Evolutionary conservation across 441 rosid species (phyloP), one percentile per base, ranked within the genome.

Genomic region (Syzygium syzygioides): DNA sequence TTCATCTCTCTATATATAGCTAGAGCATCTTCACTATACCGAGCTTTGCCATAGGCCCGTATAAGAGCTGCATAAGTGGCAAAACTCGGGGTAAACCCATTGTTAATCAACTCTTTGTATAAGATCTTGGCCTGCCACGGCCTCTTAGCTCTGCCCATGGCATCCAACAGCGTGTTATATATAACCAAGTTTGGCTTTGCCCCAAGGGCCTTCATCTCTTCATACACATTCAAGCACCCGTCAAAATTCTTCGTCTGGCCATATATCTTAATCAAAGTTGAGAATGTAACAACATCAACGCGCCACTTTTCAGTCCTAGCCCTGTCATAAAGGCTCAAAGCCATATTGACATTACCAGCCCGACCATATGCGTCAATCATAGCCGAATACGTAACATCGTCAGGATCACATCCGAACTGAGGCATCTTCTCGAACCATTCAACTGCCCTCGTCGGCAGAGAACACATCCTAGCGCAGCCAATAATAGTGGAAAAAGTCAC

Each of bases 341-440:
- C 98, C 95, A 92, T 94, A 57, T 95, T 95, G 52, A 95, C 89
- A 88, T 95, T 94, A 85, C 98, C 98, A 34, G 94, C 91, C 86
- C 96, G 94, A 11, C 97, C 99, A 83, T 95, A 98, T 5, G 96
- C 94, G 88, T 98, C 99, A 85, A 98, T 95, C 98, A 96, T 96
- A 86, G 96, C 92, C 0, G 97, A 91, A 79, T 91, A 89, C 1
- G 96, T 96, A 86, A 95, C 90, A 83, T 94, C 94, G 90, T 98
- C 98, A 89, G 99, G 99, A 79, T 91, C 89, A 88, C 96, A 92
- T 25, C 94, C 96, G 55, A 90, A 93, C 19, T 87, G 86, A 11
- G 97, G 93, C 96, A 98, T 96, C 92, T 94, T 95, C 94, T 98
- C 97, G 64, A 96, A 96, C 99, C 96, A 96, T 71, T 96, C 97